Evolutionary conservation across 2,329 filamentous ascomycete species (phyloP), one percentile per base, ranked within the genome.

Genomic region (Chaetomium sp.): DNA sequence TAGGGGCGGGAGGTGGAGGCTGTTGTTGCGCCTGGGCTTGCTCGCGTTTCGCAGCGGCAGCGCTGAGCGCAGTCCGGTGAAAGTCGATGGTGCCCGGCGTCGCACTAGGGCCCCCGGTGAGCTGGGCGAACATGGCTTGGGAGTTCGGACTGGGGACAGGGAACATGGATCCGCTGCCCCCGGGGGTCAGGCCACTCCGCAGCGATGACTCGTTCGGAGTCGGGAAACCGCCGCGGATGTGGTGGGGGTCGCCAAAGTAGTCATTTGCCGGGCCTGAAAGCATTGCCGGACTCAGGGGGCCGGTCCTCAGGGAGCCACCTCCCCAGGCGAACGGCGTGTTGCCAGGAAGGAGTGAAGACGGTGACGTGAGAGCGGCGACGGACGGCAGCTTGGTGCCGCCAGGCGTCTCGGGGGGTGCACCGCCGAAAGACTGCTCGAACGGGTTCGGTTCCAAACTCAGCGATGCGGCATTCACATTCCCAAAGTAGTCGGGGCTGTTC

Each of bases 131-230:
- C 7, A 97, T 79, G 58, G 90, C 90, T 79, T 93, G 90, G 0
- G 92, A 91, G 75, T 91, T 96, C 42, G 92, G 93, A 75, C 91
- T 96, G 2, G 92, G 90, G 62, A 90, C 91, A 63, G 94, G 93
- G 81, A 98, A 98, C 92, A 98, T 98, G 72, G 93, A 96, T 72
- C 93, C 94, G 75, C 93, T 93, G 70, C 94, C 94, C 66, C 95
- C 95, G 57, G 95, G 95, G 60, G 95, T 98, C 70, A 98, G 80
- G 63, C 95, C 95, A 66, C 93, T 95, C 66, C 95, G 86, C 60
- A 98, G 81, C 3, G 92, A 96, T 8, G 94, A 98, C 79, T 99
- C 95, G 86, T 97, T 97, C 0, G 94, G 94, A 4, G 95, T 98
- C 4, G 93, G 92, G 74, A 97, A 97, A 61, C 91, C 91, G 71